These are phyloP conservation scores for Rhizopogon roseolus DNA, from an alignment of 768 basidiomycete genomes.

Conservation along the genomic window DNA sequence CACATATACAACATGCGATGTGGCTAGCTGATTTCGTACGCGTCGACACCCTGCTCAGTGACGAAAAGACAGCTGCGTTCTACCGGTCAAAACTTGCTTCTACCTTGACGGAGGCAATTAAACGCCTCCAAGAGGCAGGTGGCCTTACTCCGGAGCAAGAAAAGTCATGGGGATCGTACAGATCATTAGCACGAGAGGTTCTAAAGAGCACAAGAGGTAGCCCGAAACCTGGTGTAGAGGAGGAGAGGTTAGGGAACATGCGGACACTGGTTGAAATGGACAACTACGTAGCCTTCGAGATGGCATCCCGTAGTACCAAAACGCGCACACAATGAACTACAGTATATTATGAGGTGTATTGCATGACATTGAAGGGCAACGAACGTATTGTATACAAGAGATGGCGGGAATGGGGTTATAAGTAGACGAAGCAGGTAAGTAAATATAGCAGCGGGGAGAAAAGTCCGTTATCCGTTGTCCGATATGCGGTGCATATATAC, in stretches of 20 bases:
- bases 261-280: slow-evolving; percentile 21
- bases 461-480: slow-evolving; percentile 2
- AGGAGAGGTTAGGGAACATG: slow-evolving; percentile 20
- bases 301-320: slow-evolving; percentile 23
- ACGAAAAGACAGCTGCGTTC: slow-evolving; percentile 24
- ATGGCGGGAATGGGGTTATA: neutral
- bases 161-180: slow-evolving; percentile 13
- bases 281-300: slow-evolving; percentile 22
- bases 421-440: neutral
- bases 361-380: neutral
- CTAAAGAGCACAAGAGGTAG: slow-evolving; percentile 8
- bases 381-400: slow-evolving; percentile 7
- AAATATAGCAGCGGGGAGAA: slow-evolving; percentile 9
- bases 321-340: slow-evolving; percentile 14
- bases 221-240: slow-evolving; percentile 12
- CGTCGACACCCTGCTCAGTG: slow-evolving; percentile 29
- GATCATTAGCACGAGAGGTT: slow-evolving; percentile 14
- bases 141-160: slow-evolving; percentile 11
- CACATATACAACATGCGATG: slow-evolving; percentile 54
- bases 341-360: slow-evolving; percentile 1
- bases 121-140: slow-evolving; percentile 25
- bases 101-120: slow-evolving; percentile 37
- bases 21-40: slow-evolving; percentile 52
- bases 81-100: slow-evolving; percentile 45
- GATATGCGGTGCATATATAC: neutral